Evolutionary conservation across 1,139 yeast genomes (phyloP).

Genomic region (Yamadazyma trypodendri): DNA sequence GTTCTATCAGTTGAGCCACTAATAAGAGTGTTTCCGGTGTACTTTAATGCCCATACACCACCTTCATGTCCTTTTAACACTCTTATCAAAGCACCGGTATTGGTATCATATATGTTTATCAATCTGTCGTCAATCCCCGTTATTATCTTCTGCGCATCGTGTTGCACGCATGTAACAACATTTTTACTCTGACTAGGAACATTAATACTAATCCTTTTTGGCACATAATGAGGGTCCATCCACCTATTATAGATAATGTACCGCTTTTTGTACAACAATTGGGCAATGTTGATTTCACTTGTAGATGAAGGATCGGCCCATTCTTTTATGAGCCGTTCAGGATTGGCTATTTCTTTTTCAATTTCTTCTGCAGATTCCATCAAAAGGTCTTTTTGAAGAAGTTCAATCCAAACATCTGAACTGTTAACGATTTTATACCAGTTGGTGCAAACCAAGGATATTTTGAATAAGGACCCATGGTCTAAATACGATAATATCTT

Average conservation of each 20-base stretch:
- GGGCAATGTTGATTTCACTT: constrained; percentile 35
- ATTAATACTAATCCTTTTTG: constrained; percentile 65
- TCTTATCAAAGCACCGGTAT: constrained; percentile 65
- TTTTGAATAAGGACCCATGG: constrained; percentile 57
- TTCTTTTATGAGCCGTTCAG: constrained; percentile 28
- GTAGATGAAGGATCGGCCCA: constrained; percentile 26
- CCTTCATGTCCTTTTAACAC: constrained; percentile 90
- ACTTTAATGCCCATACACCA: constrained; percentile 98
- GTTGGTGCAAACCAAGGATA: constrained; percentile 62
- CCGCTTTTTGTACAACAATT: constrained; percentile 65
- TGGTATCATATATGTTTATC: constrained; percentile 78
- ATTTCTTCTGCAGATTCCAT: constrained; percentile 33
- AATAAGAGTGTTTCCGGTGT: constrained; percentile 77
- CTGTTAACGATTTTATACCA: constrained; percentile 70
- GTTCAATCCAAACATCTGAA: constrained; percentile 58
- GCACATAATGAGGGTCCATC: constrained; percentile 75
- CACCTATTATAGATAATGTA: constrained; percentile 69
- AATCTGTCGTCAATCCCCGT: constrained; percentile 90
- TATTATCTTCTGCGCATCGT: constrained; percentile 85
- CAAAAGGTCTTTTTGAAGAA: constrained; percentile 55
- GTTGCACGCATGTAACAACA: constrained; percentile 91
- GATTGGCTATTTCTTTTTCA: constrained; percentile 30
- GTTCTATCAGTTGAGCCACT: constrained; percentile 93
- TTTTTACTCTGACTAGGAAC: constrained; percentile 60
- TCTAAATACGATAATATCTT: constrained; percentile 70